A percentile compares a stretch with the other conserved stretches of the same genome.
Conservation (phyloP, 345 rosid species). For the Hibiscus trionum region DNA sequence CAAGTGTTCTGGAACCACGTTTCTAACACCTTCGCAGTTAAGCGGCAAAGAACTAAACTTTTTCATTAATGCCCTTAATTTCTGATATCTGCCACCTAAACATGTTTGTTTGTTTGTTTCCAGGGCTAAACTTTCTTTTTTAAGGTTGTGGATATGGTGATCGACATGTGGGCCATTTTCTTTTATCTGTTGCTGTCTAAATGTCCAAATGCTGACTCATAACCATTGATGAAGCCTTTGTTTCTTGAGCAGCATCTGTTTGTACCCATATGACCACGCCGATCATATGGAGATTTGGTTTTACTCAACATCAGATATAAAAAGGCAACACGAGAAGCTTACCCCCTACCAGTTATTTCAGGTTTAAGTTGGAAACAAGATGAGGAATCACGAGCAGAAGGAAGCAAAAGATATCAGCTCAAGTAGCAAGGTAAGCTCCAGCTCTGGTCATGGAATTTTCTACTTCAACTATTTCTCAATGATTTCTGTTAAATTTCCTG, state of each 20-base stretch:
- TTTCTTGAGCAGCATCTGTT: background rate
- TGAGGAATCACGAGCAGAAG: slow-evolving; percentile 6
- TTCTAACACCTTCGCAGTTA: background rate
- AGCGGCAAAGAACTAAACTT: background rate
- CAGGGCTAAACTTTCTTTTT: background rate
- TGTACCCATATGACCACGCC: background rate
- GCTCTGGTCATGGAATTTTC: background rate
- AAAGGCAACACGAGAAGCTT: background rate
- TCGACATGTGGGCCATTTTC: background rate
- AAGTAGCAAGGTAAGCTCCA: slow-evolving; percentile 23
- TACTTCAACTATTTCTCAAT: background rate
- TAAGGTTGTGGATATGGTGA: background rate
- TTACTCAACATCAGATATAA: background rate
- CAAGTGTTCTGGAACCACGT: no score
- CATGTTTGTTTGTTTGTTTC: background rate
- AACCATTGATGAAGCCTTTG: background rate
- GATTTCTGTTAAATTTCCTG: background rate
- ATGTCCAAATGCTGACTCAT: slow-evolving; percentile 6
- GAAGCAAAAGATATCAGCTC: slow-evolving; percentile 26
- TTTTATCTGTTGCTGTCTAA: background rate
- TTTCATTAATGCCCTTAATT: background rate
- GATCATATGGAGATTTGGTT: background rate
- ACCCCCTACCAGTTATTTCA: background rate
- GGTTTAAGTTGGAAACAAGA: background rate
- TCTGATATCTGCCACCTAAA: background rate